A percentile compares a stretch with the other conserved stretches of the same genome.
phyloP scores from a whole-genome alignment of 2,329 filamentous ascomycete genomes.

The Scedosporium dehoogii region DNA sequence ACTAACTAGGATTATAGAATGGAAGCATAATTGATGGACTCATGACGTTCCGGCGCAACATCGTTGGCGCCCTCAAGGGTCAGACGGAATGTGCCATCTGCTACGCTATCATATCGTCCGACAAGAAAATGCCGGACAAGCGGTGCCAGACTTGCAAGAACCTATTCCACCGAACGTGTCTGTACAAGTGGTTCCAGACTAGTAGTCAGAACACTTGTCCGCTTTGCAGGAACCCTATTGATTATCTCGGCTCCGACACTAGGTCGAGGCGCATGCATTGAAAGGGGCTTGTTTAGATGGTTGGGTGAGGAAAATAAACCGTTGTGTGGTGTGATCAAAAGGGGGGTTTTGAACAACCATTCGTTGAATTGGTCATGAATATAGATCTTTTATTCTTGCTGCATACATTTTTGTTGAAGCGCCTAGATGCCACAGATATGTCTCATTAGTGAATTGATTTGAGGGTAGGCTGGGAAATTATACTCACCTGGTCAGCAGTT shows the following conservation, averaged over 20 bases:
- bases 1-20: conserved; percentile 36
- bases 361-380: not conserved
- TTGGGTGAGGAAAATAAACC: not conserved
- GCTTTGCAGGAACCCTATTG: conserved; percentile 82
- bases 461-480: not conserved
- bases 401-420: not conserved
- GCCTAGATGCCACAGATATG: conserved; percentile 2
- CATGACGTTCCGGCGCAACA: conserved; percentile 74
- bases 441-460: not conserved
- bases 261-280: conserved; percentile 6
- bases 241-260: conserved; percentile 37
- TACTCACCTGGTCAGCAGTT: conserved; percentile 43
- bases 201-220: conserved; percentile 90
- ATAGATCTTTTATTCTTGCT: not conserved
- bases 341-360: not conserved
- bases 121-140: conserved; percentile 88
- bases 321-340: not conserved
- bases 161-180: conserved; percentile 76
- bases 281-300: not conserved
- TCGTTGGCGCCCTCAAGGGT: conserved; percentile 79
- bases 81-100: conserved; percentile 95
- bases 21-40: conserved; percentile 83
- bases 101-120: conserved; percentile 84
- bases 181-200: conserved; percentile 96
- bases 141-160: conserved; percentile 88